These are phyloP conservation scores for Aspergillus fructus DNA, from an alignment of 2,329 filamentous ascomycete species.

Conservation along the genomic window DNA sequence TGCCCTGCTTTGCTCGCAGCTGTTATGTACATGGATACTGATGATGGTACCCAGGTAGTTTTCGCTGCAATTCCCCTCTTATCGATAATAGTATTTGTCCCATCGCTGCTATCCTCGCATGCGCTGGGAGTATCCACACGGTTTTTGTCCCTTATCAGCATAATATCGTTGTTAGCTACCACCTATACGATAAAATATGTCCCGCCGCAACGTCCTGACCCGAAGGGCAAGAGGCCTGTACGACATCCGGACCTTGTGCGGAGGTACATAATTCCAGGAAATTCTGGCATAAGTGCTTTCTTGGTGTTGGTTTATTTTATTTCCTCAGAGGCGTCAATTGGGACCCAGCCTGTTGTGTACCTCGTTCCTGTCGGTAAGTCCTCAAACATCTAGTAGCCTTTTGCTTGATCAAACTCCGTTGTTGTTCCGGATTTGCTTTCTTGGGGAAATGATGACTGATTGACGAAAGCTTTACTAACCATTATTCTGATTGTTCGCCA, in stretches of 20 bases:
- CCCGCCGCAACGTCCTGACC: conserved; percentile 27
- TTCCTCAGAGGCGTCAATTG: conserved; percentile 14
- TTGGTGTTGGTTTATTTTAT: conserved; percentile 30
- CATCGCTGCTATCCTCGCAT: conserved; percentile 26
- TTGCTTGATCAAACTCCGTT: background rate
- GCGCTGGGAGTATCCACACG: conserved; percentile 20
- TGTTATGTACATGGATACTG: background rate
- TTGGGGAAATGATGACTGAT: conserved; percentile 22
- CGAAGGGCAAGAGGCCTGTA: conserved; percentile 31
- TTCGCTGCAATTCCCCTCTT: conserved; percentile 40
- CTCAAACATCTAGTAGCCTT: conserved; percentile 5
- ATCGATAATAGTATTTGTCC: conserved; percentile 32
- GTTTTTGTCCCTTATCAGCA: conserved; percentile 30
- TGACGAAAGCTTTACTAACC: conserved; percentile 32
- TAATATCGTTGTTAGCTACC: conserved; percentile 38
- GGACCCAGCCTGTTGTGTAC: conserved; percentile 30
- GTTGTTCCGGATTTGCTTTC: background rate
- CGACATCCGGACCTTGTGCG: conserved; percentile 22
- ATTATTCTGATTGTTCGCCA: conserved; percentile 32
- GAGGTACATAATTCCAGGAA: conserved; percentile 26
- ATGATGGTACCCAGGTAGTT: conserved; percentile 23
- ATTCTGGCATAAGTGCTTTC: conserved; percentile 29
- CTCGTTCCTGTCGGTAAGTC: conserved; percentile 40
- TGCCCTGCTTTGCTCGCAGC: background rate
- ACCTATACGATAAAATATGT: conserved; percentile 38